Percentiles rank a stretch among this genome's conserved stretches.
Evolutionary conservation across 345 rosid species (phyloP).

Genomic region (Arabis alpina): DNA sequence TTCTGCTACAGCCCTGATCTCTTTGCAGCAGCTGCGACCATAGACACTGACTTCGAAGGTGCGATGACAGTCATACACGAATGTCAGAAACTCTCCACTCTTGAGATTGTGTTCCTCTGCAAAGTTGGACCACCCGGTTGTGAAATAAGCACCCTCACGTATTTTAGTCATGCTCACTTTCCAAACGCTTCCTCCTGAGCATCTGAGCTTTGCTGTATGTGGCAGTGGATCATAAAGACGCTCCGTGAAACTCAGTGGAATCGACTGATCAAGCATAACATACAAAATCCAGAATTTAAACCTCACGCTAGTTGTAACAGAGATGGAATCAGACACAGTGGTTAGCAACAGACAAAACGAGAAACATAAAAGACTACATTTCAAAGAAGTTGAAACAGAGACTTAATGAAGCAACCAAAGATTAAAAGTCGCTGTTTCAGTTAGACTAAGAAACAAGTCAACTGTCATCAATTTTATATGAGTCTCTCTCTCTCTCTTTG

Average conservation of each 20-base stretch:
- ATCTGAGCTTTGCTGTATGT: conserved; percentile 12
- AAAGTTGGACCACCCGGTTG: conserved; percentile 35
- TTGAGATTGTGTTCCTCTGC: conserved; percentile 30
- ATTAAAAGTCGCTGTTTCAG: too few relatives aligned
- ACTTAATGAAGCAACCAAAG: neutral
- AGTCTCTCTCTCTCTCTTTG: too few relatives aligned
- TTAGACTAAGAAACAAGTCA: neutral
- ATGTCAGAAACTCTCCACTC: conserved; percentile 35
- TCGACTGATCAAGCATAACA: conserved; percentile 14
- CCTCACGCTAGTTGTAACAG: neutral
- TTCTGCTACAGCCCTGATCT: conserved; percentile 19
- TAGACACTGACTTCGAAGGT: conserved; percentile 39
- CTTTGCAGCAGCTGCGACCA: conserved; percentile 20
- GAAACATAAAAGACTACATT: neutral
- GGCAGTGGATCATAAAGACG: conserved; percentile 34
- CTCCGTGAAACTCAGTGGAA: conserved; percentile 21
- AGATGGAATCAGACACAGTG: neutral
- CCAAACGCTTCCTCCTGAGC: conserved; percentile 30
- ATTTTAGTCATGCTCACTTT: conserved; percentile 11
- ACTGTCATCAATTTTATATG: neutral
- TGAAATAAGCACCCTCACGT: conserved; percentile 6
- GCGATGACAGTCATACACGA: conserved; percentile 24
- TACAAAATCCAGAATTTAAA: neutral
- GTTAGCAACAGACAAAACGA: neutral
- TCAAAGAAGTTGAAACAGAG: neutral